Base-by-base conservation (phyloP, 129 eudicot genomes). In the Mikania micrantha region DNA sequence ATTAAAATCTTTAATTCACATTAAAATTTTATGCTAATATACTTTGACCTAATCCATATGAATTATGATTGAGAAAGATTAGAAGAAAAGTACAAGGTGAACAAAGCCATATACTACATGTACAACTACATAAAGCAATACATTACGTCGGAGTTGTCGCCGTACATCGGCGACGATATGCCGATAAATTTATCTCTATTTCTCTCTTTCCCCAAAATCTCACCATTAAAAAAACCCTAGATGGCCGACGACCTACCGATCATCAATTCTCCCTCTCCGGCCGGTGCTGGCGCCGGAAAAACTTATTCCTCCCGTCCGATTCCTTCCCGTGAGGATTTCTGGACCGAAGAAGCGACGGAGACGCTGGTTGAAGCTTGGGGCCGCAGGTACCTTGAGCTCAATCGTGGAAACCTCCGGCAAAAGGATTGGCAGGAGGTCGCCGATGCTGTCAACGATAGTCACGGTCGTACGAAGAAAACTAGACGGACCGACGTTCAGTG, bases 351-450 rank as follows among this genome's bases (percentile, higher is more conserved):
- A n/a, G 98, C 98, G 0, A 93, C 98, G 7, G 66, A 84, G 17
- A 88, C 98, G 0, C 91, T 93, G 16, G 83, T 93, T 45, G 90
- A 92, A 31, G 87, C 95, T 16, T 92, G 98, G 98, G 98, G 98
- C 6, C 84, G 83, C 35, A 90, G 98, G 17, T 92, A 88, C 69
- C 0, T 92, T 4, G 98, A 92, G 27, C 87, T 88, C 13, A 93
- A 93, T 71, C 91, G 96, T 0, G 98, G 98, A 0, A 93, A 93
- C 76, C 98, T 93, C 81, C 89, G 98, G 12, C 98, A 93, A 68
- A 93, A 93, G 76, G 96, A 93, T 69, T 93, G 98, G 98, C 95
- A 88, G 75, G 91, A 93, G 78, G 98, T 93, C 4, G 96, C 96
- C 9, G 95, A 88, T 38, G 76, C 85, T 34, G 98, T 93, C 5